phyloP scores from a whole-genome alignment of 2,329 filamentous ascomycete genomes.

The Aspergillus ustus region DNA sequence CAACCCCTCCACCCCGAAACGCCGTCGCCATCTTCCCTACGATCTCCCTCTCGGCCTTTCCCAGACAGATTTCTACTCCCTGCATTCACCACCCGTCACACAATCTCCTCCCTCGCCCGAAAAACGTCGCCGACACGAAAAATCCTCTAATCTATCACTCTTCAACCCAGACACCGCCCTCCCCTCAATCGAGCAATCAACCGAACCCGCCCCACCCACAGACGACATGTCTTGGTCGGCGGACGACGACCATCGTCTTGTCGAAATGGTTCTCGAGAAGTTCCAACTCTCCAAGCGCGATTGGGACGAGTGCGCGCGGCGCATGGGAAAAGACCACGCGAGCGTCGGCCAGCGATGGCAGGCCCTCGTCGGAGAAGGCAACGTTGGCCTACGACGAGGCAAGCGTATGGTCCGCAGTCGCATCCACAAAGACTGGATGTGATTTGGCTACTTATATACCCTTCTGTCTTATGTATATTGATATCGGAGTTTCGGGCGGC shows the following conservation, averaged over 20 bases:
- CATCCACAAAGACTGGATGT: conserved; percentile 34
- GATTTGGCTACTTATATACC: neutral
- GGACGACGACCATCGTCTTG: conserved; percentile 48
- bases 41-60: conserved; percentile 51
- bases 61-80: conserved; percentile 49
- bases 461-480: neutral
- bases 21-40: conserved; percentile 46
- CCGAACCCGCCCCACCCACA: conserved; percentile 21
- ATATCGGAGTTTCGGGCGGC: neutral
- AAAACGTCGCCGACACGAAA: conserved; percentile 21
- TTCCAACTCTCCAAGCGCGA: conserved; percentile 48
- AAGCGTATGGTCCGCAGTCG: conserved; percentile 32
- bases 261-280: conserved; percentile 51
- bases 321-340: conserved; percentile 46
- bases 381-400: conserved; percentile 45
- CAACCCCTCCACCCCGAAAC: conserved; percentile 51
- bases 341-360: conserved; percentile 50
- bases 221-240: conserved; percentile 38
- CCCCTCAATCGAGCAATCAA: conserved; percentile 41
- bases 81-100: conserved; percentile 40
- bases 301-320: conserved; percentile 52
- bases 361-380: conserved; percentile 48
- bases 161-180: conserved; percentile 40
- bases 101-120: conserved; percentile 37
- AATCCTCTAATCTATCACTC: conserved; percentile 11